Evolutionary conservation across 352 stramenopile genomes (phyloP).

Genomic region (Pythium biforme): DNA sequence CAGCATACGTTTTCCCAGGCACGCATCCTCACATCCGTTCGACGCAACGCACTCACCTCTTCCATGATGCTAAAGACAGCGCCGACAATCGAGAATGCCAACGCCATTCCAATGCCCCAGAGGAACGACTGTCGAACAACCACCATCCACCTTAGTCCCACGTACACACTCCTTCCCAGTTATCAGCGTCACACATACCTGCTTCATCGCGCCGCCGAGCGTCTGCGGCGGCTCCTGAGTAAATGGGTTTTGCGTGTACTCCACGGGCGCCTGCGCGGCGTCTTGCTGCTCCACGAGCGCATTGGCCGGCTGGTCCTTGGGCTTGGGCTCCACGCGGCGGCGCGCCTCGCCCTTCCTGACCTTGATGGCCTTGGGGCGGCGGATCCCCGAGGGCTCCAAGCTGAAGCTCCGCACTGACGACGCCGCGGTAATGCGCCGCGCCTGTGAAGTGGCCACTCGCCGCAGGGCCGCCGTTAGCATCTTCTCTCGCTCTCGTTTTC

Average conservation of each 20-base stretch:
- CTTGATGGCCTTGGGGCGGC: constrained; percentile 62
- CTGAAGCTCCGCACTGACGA: constrained; percentile 31
- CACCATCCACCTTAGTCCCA: too few relatives aligned
- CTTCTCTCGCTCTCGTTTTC: background rate
- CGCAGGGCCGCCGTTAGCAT: constrained; percentile 17
- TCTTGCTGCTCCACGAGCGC: constrained; percentile 38
- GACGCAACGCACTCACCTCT: constrained; percentile 47
- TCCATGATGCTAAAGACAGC: constrained; percentile 70
- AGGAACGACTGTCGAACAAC: constrained; percentile 56
- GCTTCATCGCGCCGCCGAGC: constrained; percentile 65
- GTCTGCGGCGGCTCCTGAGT: constrained; percentile 37
- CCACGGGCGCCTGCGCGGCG: constrained; percentile 21
- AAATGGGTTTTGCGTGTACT: constrained; percentile 36
- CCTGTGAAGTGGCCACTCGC: constrained; percentile 1
- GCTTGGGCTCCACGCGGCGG: constrained; percentile 47
- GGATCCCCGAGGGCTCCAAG: constrained; percentile 30
- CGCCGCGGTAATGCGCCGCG: background rate
- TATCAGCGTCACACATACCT: constrained; percentile 33
- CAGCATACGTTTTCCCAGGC: background rate
- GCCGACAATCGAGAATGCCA: constrained; percentile 70
- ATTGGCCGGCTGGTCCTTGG: constrained; percentile 18
- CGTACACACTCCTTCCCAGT: too few relatives aligned
- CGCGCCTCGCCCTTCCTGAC: constrained; percentile 71
- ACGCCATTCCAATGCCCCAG: constrained; percentile 74
- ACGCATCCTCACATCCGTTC: too few relatives aligned